A percentile compares a stretch with the other conserved stretches of the same genome.
phyloP scores from a whole-genome alignment of 495 filamentous ascomycete species.

The Halenospora varia region DNA sequence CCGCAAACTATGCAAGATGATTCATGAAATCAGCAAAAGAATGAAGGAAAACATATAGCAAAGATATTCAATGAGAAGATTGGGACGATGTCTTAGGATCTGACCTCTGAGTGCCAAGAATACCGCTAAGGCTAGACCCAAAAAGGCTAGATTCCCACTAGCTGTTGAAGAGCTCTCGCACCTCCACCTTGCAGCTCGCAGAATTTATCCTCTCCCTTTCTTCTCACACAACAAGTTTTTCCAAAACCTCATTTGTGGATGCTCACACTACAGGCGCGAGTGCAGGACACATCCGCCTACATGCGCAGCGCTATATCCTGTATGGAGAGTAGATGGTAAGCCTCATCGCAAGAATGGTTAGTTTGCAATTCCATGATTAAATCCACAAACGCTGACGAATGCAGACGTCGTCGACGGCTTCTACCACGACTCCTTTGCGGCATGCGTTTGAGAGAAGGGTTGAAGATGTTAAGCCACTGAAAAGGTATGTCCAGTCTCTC shows the following conservation, averaged over 20 bases:
- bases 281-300: conserved; percentile 24
- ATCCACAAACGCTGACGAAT: background rate
- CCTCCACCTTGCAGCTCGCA: conserved; percentile 1
- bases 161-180: no score
- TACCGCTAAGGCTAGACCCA: background rate
- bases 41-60: no score
- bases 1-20: no score
- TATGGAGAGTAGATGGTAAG: conserved; percentile 20
- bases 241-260: background rate
- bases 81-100: no score
- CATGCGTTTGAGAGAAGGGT: conserved; percentile 69
- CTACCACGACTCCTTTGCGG: conserved; percentile 24
- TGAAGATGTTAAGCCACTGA: conserved; percentile 81
- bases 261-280: conserved; percentile 4
- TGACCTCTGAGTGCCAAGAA: no score
- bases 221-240: background rate
- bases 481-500: conserved; percentile 65
- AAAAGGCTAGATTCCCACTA: no score
- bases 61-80: no score
- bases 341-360: conserved; percentile 23
- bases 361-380: conserved; percentile 1
- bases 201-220: conserved; percentile 4
- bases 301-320: background rate
- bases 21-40: no score
- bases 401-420: conserved; percentile 27